Conservation (phyloP, 352 stramenopile species). For the Aphanomyces euteiches region DNA sequence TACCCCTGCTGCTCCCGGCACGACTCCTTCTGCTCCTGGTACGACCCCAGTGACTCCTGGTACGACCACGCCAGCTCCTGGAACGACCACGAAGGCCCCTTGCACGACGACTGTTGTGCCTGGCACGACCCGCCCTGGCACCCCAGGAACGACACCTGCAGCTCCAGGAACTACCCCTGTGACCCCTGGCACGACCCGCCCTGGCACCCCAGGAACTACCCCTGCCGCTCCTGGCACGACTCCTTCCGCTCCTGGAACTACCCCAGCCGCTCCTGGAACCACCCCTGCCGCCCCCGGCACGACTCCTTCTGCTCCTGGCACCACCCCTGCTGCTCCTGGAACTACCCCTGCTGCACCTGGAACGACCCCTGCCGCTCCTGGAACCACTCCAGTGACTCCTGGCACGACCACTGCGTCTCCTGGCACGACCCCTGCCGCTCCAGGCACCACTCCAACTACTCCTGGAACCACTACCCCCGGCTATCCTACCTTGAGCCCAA, state of each 20-base stretch:
- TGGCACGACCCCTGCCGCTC: background rate
- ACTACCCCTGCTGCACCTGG: background rate
- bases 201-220: background rate
- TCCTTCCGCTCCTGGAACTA: background rate
- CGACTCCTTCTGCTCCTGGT: background rate
- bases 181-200: background rate
- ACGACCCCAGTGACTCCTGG: background rate
- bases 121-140: background rate
- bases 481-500: no score
- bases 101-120: background rate
- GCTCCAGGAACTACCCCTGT: background rate
- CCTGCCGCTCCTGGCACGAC: background rate
- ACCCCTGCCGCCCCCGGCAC: background rate
- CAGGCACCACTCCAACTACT: background rate
- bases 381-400: background rate
- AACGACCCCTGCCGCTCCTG: background rate
- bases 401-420: background rate
- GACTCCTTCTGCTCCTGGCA: background rate
- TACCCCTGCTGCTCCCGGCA: background rate
- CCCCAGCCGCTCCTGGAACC: background rate
- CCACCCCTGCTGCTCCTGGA: background rate
- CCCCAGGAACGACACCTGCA: background rate
- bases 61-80: background rate
- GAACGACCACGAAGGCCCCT: background rate
- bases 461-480: background rate